Evolutionary conservation across 2,329 filamentous ascomycete species (phyloP).

Genomic region (Phoma herbarum): DNA sequence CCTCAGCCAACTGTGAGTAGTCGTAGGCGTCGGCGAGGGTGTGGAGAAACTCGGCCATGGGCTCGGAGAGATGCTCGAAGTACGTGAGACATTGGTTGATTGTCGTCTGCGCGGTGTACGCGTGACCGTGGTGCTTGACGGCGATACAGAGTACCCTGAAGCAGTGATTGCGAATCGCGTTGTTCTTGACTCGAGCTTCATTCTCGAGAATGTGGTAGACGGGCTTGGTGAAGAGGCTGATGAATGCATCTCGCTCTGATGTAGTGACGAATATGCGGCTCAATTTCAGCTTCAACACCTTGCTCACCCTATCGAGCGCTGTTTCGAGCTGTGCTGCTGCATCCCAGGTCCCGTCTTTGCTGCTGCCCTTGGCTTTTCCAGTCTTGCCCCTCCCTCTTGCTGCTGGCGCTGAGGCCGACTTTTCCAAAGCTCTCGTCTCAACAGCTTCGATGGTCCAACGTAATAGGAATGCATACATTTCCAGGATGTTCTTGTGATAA

Average conservation of each 20-base stretch:
- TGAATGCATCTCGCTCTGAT: constrained; percentile 93
- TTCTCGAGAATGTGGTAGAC: constrained; percentile 95
- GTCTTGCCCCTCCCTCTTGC: constrained; percentile 77
- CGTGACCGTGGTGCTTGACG: constrained; percentile 96
- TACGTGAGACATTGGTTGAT: constrained; percentile 98
- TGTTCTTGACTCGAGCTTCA: constrained; percentile 89
- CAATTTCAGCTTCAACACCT: constrained; percentile 91
- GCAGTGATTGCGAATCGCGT: constrained; percentile 90
- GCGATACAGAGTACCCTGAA: constrained; percentile 98
- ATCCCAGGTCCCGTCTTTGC: constrained; percentile 85
- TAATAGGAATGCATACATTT: constrained; percentile 91
- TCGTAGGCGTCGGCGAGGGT: constrained; percentile 98
- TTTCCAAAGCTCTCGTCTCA: constrained; percentile 92
- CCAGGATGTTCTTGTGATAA: constrained; percentile 89
- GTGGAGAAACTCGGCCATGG: constrained; percentile 97
- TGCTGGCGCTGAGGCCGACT: constrained; percentile 75
- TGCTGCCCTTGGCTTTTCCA: constrained; percentile 69
- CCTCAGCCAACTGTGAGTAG: constrained; percentile 92
- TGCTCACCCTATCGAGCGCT: constrained; percentile 93
- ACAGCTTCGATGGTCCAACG: constrained; percentile 97
- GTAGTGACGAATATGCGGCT: constrained; percentile 95
- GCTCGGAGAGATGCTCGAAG: constrained; percentile 97
- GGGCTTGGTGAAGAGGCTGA: constrained; percentile 88
- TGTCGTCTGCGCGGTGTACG: constrained; percentile 94
- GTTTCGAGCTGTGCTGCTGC: constrained; percentile 86